Evolutionary conservation across 2,329 filamentous ascomycete species (phyloP), one percentile per base, ranked within the genome.

Genomic region (Epichloe bromicola): DNA sequence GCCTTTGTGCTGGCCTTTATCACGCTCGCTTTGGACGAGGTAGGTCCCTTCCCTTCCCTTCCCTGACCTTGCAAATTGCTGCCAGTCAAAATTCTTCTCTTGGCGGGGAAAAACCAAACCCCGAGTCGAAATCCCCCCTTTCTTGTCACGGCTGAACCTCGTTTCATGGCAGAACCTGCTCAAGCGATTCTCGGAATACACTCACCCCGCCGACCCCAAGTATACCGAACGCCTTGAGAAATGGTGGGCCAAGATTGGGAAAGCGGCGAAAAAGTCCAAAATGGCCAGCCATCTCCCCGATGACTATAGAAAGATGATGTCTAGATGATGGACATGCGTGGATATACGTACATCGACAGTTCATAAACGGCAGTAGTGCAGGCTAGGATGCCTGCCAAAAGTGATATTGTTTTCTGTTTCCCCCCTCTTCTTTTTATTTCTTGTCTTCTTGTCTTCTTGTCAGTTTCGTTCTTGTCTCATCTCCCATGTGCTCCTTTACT

Each of bases 1-100:
- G 66, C 66, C 8, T 68, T 69, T 54, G 66, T 69, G 5, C 55
- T 69, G 47, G 66, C 61, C 12, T 69, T 69, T 51, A 62, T 69
- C 47, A 68, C 66, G 0, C 51, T 68, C 51, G 66, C 66, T 5
- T 23, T 63, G 10, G 60, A 67, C 26, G 65, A 68, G 61, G 66
- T 67, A 49, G 50, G 63, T 51, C 12, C 15, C 1, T 3, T 37
- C 20, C 20, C 3, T 20, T 20, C 20, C 12, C 4, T 43, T 51
- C 36, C 26, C 2, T 26, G 2, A 26, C 23, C 23, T 8, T 3
- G 23, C 7, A 26, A 26, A 19, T 19, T 26, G n/a, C n/a, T n/a
- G n/a, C n/a, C n/a, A n/a, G n/a, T n/a, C n/a, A n/a, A n/a, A n/a
- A n/a, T n/a, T n/a, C n/a, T 26, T 5, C 19, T 19, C n/a, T 14